Evolutionary conservation across 352 stramenopile species (phyloP), one percentile per base, ranked within the genome.

Genomic region (Phytophthora multivora): DNA sequence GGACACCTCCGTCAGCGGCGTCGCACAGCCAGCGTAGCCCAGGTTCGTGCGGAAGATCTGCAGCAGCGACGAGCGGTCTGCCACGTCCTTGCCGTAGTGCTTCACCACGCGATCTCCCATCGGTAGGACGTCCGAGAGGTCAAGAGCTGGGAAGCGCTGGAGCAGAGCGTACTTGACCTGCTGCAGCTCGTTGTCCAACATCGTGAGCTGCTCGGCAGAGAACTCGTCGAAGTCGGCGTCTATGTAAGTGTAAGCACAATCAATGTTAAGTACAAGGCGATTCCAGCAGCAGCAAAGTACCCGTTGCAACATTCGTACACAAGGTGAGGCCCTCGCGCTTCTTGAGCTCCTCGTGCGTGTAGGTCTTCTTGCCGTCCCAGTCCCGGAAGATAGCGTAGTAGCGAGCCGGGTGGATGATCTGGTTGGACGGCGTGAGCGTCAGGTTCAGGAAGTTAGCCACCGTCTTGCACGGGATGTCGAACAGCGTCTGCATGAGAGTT

Each of bases 361-460:
- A 97, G 19, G 81, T 96, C 56, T 80, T 82, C 69, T 91, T 83
- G 69, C 90, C 91, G 63, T 97, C 90, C 89, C 88, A 97, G 77
- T 97, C 91, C 45, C 88, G 83, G 73, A 97, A 97, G 56, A 97
- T 97, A 21, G 84, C 88, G 71, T 92, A 97, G 83, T 97, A 97
- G 40, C 91, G 85, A 46, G 89, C 90, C 45, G 91, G 91, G 65
- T 97, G 91, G 69, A 97, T 95, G 71, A 97, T 97, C 74, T 97
- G 91, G 79, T 97, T 97, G 46, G 88, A 97, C 51, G 91, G 90
- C 55, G 91, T 97, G 43, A 97, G 88, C 73, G 91, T 97, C 40
- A 97, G 72, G 66, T 96, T 97, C 41, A 97, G 77, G 59, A 97
- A 97, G 79, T 97, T 97, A 63, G 91, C 88, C 19, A 97, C 81